Evolutionary conservation across 83 land plant species (phyloP).

Genomic region (Diphasiastrum complanatum): DNA sequence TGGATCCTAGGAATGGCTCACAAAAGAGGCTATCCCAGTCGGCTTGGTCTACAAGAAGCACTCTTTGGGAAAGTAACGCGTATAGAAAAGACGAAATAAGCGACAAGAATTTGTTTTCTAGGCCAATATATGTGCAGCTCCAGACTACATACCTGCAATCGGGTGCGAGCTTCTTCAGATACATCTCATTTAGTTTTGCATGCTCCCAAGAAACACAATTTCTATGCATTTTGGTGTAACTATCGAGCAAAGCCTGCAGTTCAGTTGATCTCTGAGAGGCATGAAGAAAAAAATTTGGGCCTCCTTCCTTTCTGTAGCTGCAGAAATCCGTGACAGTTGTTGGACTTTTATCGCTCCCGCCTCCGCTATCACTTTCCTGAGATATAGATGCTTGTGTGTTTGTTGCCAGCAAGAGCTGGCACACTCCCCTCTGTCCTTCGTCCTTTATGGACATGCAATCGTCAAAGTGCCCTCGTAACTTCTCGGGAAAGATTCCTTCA

Average conservation of each 20-base stretch:
- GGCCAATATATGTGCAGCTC: slow-evolving; percentile 21
- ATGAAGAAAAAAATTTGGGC: slow-evolving; percentile 1
- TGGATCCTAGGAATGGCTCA: slow-evolving; percentile 23
- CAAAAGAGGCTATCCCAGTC: slow-evolving; percentile 20
- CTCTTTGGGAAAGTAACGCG: slow-evolving; percentile 24
- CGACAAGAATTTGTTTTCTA: slow-evolving; percentile 26
- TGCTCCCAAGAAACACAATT: slow-evolving; percentile 14
- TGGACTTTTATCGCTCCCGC: too few relatives aligned
- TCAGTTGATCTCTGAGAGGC: slow-evolving; percentile 6
- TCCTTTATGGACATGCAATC: slow-evolving; percentile 4
- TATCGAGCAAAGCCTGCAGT: slow-evolving; percentile 12
- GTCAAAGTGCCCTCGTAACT: slow-evolving; percentile 3
- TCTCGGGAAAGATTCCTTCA: too few relatives aligned
- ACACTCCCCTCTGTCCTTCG: slow-evolving; percentile 8
- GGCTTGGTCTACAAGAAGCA: slow-evolving; percentile 17
- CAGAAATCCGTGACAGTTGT: not conserved
- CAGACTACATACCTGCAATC: slow-evolving; percentile 24
- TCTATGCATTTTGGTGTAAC: slow-evolving; percentile 9
- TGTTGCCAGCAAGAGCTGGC: slow-evolving; percentile 10
- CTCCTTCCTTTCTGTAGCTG: slow-evolving; percentile 9
- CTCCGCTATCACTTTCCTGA: not conserved
- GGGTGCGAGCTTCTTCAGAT: slow-evolving; percentile 1
- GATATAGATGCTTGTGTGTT: slow-evolving; percentile 11
- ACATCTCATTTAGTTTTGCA: not conserved
- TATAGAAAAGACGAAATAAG: slow-evolving; percentile 24